phyloP scores from a whole-genome alignment of 495 filamentous ascomycete genomes.

The Chaetomium fimeti region DNA sequence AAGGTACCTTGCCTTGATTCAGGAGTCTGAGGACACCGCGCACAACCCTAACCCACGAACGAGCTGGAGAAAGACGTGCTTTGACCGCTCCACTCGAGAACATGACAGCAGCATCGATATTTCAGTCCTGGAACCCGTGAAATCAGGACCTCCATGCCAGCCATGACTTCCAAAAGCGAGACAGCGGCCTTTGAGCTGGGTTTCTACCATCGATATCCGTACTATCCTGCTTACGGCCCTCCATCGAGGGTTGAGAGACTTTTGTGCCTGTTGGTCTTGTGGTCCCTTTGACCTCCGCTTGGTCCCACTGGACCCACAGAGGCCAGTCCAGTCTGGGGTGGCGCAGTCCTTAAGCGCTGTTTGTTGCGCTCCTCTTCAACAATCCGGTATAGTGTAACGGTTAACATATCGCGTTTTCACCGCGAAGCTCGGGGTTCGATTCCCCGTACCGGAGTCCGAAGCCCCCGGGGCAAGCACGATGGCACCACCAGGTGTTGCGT shows the following conservation, averaged over 20 bases:
- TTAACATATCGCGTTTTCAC: conserved; percentile 53
- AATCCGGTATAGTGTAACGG: conserved; percentile 51
- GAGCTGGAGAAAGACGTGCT: not conserved
- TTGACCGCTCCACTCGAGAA: too few species aligned
- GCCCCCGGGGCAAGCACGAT: not conserved
- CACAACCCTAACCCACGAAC: not conserved
- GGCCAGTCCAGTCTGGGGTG: not conserved
- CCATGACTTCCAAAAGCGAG: too few species aligned
- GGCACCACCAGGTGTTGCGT: not conserved
- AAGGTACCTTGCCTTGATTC: not conserved
- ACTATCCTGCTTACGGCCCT: too few species aligned
- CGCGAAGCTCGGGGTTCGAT: conserved; percentile 54
- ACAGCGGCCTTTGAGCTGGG: too few species aligned
- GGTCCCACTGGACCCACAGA: not conserved
- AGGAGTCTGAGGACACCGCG: not conserved
- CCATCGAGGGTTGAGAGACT: too few species aligned
- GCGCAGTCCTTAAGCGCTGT: not conserved
- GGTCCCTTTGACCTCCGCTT: not conserved
- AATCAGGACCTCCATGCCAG: too few species aligned
- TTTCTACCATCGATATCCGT: too few species aligned
- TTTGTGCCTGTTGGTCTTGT: too few species aligned
- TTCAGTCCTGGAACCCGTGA: too few species aligned
- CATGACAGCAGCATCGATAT: too few species aligned
- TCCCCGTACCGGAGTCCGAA: conserved; percentile 47
- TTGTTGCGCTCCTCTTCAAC: not conserved